phyloP scores from a whole-genome alignment of 805 yeast genomes.

The Scheffersomyces stipitis region DNA sequence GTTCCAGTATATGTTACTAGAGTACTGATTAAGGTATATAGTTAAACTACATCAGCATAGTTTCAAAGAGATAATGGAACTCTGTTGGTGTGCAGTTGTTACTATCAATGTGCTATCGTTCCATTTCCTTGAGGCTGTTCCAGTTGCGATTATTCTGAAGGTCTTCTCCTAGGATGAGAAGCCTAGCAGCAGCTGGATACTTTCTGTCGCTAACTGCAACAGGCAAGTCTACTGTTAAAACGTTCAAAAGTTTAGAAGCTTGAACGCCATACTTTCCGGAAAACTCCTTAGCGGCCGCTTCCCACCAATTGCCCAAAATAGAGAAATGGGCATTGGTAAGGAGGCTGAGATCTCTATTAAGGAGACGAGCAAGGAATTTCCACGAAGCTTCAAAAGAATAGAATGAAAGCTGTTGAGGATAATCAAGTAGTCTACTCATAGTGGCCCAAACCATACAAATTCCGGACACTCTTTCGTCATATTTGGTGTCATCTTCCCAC shows the following conservation, averaged over 20 bases:
- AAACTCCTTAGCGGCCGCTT: conserved; percentile 65
- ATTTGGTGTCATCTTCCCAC: conserved; percentile 64
- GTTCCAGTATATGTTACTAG: too few species aligned
- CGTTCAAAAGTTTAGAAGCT: conserved; percentile 57
- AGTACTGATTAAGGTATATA: too few species aligned
- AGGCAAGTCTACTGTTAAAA: conserved; percentile 55
- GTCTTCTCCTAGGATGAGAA: conserved; percentile 77
- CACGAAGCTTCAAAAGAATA: conserved; percentile 49
- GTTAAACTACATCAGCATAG: too few species aligned
- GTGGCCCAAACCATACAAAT: conserved; percentile 79
- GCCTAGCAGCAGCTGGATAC: conserved; percentile 76
- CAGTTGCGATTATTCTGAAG: conserved; percentile 54
- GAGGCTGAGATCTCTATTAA: conserved; percentile 53
- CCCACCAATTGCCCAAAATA: conserved; percentile 89
- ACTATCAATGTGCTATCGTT: conserved; percentile 18
- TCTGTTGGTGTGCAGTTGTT: not conserved
- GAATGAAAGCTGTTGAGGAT: conserved; percentile 22
- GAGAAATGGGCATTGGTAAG: conserved; percentile 70
- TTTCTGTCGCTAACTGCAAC: conserved; percentile 47
- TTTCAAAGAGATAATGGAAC: too few species aligned
- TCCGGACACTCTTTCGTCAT: conserved; percentile 86
- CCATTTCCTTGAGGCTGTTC: conserved; percentile 47
- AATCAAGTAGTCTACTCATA: conserved; percentile 49
- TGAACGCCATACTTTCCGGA: conserved; percentile 63
- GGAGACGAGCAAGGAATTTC: conserved; percentile 69